These are phyloP conservation scores for Avena atlantica DNA, from an alignment of 176 grass and related monocot species.

Conservation along the genomic window DNA sequence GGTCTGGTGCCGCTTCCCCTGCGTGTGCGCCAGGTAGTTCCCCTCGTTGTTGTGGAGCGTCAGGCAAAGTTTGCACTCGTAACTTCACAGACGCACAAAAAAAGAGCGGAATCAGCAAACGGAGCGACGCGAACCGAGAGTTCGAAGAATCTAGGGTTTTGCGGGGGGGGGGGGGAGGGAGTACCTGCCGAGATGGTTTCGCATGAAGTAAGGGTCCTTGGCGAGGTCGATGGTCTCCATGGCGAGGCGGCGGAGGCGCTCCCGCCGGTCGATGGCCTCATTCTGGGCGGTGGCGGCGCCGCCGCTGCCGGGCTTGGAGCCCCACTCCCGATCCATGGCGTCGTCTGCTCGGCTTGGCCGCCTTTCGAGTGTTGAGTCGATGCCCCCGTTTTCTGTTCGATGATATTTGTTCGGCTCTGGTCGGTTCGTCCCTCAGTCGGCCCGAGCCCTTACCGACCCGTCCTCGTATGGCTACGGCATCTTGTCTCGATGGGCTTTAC, in stretches of 20 bases:
- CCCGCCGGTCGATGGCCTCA: conserved; percentile 96
- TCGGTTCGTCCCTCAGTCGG: neutral
- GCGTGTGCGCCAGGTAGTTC: conserved; percentile 94
- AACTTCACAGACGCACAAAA: conserved; percentile 43
- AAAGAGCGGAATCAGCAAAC: conserved; percentile 8
- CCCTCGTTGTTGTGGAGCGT: conserved; percentile 99
- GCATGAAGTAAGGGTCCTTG: conserved; percentile 99
- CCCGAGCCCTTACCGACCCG: neutral
- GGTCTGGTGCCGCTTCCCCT: conserved; percentile 97
- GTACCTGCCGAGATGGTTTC: conserved; percentile 96
- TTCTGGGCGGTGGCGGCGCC: conserved; percentile 91
- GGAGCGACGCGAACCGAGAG: conserved; percentile 21
- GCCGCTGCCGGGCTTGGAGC: conserved; percentile 94
- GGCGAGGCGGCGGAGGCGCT: conserved; percentile 88
- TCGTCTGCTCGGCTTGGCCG: conserved; percentile 30
- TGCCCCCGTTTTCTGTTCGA: neutral
- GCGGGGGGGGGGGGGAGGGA: neutral
- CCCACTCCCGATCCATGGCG: conserved; percentile 96
- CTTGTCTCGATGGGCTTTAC: conserved; percentile 10
- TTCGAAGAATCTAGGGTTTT: conserved; percentile 38
- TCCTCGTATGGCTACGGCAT: neutral
- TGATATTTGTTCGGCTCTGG: conserved; percentile 5
- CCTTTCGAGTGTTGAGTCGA: neutral
- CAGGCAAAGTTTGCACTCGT: conserved; percentile 94
- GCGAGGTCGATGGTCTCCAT: conserved; percentile 99